Evolutionary conservation across 805 yeast genomes (phyloP), one percentile per base, ranked within the genome.

Genomic region (Barnettozyma botsteinii): DNA sequence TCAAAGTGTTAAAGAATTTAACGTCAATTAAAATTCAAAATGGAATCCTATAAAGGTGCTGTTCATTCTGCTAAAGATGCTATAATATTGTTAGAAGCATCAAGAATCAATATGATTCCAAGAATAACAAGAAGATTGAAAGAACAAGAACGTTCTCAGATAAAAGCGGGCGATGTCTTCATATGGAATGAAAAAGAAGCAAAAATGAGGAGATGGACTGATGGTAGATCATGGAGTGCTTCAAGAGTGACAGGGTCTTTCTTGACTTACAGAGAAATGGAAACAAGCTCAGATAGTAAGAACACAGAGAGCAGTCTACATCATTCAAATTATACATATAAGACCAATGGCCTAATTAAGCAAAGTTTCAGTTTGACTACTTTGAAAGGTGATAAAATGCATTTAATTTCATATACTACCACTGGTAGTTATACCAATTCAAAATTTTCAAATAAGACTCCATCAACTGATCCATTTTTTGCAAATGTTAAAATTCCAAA

Each of bases 131-230:
- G 83, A 40, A 59, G 89, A 21, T 67, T 82, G 12, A 70, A 76
- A 12, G 77, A 72, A 19, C 61, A 62, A 22, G 86, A 82, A 55
- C 56, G 64, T 21, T 30, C 34, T 4, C 59, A 61, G 17, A 80
- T 83, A 31, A 59, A 60, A 17, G 67, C 78, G 8, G 86, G 86
- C 4, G 68, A 79, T 3, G 72, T 82, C 3, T 82, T 76, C 50
- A 73, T 81, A 8, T 82, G 88, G 88, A 81, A 77, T 55, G 89
- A 82, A 55, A 64, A 70, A 12, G 80, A 76, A 49, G 77, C 85
- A 31, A 82, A 79, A 14, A 80, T 83, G 78, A 72, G 77, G 46
- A 62, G 89, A 22, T 82, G 91, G 89, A 82, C 89, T 1, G 91
- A 82, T 52, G 86, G 89, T 15, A 72, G 73, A 46, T 68, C 72